Conservation (phyloP, 305 asterid species). For the Solanum hybrid region DNA sequence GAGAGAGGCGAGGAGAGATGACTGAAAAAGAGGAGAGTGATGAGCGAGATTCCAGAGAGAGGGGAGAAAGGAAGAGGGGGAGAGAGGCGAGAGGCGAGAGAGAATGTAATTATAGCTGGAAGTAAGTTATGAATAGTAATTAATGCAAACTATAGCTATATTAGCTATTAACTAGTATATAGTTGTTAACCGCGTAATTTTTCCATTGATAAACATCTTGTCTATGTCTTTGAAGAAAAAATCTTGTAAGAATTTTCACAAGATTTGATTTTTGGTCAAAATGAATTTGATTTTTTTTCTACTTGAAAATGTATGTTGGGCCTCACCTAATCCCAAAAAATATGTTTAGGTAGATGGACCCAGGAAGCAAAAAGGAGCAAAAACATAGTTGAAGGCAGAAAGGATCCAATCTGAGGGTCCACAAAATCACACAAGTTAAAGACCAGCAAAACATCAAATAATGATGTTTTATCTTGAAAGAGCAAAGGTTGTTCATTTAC, state of each 20-base stretch:
- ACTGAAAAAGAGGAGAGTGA: not conserved
- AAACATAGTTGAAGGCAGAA: not conserved
- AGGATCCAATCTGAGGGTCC: not conserved
- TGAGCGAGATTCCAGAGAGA: too few species aligned
- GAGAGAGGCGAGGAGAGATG: not conserved
- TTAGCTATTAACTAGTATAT: too few species aligned
- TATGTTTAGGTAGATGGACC: not conserved
- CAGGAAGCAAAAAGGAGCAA: too few species aligned
- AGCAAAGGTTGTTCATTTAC: too few species aligned
- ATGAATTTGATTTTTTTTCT: too few species aligned
- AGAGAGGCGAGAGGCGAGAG: not conserved
- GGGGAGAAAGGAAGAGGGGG: too few species aligned
- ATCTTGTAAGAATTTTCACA: not conserved
- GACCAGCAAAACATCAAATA: not conserved
- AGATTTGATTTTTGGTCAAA: not conserved
- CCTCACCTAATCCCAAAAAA: not conserved
- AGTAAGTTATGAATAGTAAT: too few species aligned
- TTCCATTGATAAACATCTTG: not conserved
- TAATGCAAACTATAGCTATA: too few species aligned
- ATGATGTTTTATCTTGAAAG: too few species aligned
- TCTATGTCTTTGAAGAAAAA: not conserved
- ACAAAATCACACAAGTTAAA: not conserved
- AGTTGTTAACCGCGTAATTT: not conserved
- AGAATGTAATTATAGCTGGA: too few species aligned
- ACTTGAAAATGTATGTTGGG: not conserved